Evolutionary conservation across 2,329 filamentous ascomycete species (phyloP).

Genomic region (Colletotrichum limetticola): DNA sequence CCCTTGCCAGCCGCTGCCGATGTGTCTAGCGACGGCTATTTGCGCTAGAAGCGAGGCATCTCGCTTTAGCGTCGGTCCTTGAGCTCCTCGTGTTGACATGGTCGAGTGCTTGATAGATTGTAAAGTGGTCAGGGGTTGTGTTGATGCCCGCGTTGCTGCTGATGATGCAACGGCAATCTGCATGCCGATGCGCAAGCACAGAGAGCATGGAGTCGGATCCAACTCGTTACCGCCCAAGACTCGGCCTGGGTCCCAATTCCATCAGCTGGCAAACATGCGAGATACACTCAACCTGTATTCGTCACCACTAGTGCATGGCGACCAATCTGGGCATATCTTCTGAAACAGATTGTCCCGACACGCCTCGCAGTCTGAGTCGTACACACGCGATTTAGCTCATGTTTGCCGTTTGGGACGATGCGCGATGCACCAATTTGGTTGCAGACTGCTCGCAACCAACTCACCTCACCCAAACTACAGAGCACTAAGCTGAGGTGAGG

Average conservation of each 20-base stretch:
- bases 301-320: neutral
- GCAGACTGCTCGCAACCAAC: neutral
- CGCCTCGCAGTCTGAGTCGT: constrained; percentile 17
- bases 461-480: neutral
- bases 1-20: neutral
- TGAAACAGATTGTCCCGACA: constrained; percentile 27
- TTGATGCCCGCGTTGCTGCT: neutral
- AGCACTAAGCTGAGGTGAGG: neutral
- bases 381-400: constrained; percentile 13
- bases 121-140: neutral
- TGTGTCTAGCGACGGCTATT: constrained; percentile 1
- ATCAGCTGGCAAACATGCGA: neutral
- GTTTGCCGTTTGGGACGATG: constrained; percentile 30
- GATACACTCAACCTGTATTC: neutral
- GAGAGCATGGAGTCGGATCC: neutral
- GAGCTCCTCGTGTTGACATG: neutral
- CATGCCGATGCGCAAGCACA: neutral
- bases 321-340: neutral
- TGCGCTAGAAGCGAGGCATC: neutral
- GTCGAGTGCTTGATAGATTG: neutral
- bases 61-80: neutral
- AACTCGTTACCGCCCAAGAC: neutral
- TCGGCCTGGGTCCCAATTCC: neutral
- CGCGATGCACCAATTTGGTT: neutral
- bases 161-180: neutral